Percentiles rank a stretch among this genome's conserved stretches.
Evolutionary conservation across 2,329 filamentous ascomycete species (phyloP).

Genomic region (Stylonectria norvegica): DNA sequence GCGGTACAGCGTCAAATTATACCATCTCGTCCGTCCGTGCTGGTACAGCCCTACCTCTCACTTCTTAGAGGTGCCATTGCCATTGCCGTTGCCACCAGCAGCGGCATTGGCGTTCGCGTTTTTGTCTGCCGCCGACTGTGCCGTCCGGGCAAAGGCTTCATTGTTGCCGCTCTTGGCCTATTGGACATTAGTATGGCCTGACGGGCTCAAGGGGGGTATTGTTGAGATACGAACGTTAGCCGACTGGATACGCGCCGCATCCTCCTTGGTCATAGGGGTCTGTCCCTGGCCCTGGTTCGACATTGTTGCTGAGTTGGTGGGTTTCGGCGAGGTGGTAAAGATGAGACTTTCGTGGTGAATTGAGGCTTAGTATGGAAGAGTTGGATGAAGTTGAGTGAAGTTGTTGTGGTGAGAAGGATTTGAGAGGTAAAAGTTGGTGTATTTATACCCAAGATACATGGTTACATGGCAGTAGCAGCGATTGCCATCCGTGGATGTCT

Average conservation of each 20-base stretch:
- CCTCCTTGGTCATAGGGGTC: conserved; percentile 7
- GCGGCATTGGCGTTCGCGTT: conserved; percentile 1
- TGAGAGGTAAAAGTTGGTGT: conserved; percentile 1
- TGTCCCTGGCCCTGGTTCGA: conserved; percentile 1
- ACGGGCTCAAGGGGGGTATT: neutral
- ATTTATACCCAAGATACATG: too few relatives aligned
- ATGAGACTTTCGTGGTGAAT: too few relatives aligned
- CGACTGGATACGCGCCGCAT: conserved; percentile 6
- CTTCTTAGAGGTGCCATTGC: conserved; percentile 6
- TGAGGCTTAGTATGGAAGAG: too few relatives aligned
- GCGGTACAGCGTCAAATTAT: too few relatives aligned
- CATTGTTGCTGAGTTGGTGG: conserved; percentile 3
- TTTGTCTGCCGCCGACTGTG: conserved; percentile 3
- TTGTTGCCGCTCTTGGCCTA: conserved; percentile 11
- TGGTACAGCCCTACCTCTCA: too few relatives aligned
- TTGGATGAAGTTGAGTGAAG: conserved; percentile 3
- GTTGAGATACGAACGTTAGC: conserved; percentile 1
- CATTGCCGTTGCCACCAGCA: neutral
- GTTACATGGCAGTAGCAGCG: too few relatives aligned
- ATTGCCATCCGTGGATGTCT: too few relatives aligned
- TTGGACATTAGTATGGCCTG: too few relatives aligned
- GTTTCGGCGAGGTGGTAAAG: too few relatives aligned
- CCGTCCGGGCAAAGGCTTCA: conserved; percentile 4
- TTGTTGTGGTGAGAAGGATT: conserved; percentile 1
- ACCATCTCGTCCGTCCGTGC: too few relatives aligned